Evolutionary conservation across 2,329 filamentous ascomycete species (phyloP).

Genomic region (Hypoxylon sp.): DNA sequence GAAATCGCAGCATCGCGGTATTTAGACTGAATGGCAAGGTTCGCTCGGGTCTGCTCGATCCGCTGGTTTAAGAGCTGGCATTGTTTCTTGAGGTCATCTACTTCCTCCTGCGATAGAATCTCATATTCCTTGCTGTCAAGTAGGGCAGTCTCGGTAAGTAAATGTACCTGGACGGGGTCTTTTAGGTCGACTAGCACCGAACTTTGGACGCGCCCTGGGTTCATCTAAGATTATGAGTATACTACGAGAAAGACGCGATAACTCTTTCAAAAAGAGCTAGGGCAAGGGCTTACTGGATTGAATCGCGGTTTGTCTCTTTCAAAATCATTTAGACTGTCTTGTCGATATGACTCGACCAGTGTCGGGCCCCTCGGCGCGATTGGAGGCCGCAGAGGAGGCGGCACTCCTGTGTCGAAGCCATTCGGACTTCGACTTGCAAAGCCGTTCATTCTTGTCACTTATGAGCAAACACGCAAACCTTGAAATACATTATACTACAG

Average conservation of each 20-base stretch:
- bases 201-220: conserved; percentile 66
- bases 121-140: conserved; percentile 88
- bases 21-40: conserved; percentile 90
- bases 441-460: conserved; percentile 51
- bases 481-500: conserved; percentile 50
- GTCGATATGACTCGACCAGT: conserved; percentile 72
- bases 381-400: conserved; percentile 49
- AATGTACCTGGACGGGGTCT: conserved; percentile 86
- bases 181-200: conserved; percentile 73
- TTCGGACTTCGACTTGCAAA: conserved; percentile 46
- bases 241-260: neutral
- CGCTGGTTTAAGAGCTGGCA: conserved; percentile 78
- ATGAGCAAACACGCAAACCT: conserved; percentile 26
- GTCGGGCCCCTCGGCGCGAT: conserved; percentile 62
- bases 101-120: conserved; percentile 90
- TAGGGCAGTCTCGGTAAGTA: conserved; percentile 93
- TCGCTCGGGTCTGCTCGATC: conserved; percentile 86
- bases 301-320: conserved; percentile 68
- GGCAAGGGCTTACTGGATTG: conserved; percentile 67
- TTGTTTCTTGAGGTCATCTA: conserved; percentile 93
- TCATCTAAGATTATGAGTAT: conserved; percentile 60
- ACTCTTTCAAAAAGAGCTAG: neutral
- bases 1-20: conserved; percentile 93
- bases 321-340: conserved; percentile 68
- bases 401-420: conserved; percentile 46